Base-by-base conservation (phyloP, 108 stramenopile species). In the Stephanodiscus minutulus region DNA sequence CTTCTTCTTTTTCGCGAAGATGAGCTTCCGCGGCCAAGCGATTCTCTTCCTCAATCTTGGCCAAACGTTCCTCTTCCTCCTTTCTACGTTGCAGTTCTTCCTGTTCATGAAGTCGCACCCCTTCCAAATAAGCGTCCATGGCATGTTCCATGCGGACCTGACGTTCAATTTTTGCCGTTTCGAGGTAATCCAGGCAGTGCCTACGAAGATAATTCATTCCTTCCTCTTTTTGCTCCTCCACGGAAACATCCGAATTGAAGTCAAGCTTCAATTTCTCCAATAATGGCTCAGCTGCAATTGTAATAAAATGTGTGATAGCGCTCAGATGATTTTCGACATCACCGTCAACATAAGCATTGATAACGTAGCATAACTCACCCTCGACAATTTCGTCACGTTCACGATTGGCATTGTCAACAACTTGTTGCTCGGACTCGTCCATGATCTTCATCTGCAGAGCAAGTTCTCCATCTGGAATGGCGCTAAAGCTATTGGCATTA, bases 391-490 rank as follows among this genome's bases (percentile, higher is more conserved):
- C 67, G 24, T 41, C 57, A 13, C 68, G 60, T 58, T 74, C 68
- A 60, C 60, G 68, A 56, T 65, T 50, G 10, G 79, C 73, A 33
- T 65, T 73, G 12, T 65, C 61, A 31, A 59, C 57, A n/a, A 81
- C 74, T 6, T 67, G 64, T 61, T 70, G 53, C 50, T 81, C 79
- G 0, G 41, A 39, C 24, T 73, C 68, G 25, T 81, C 79, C 11
- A 81, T 25, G 57, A 74, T 55, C 35, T 69, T 74, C 79, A 81
- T 74, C 68, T 81, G 62, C 25, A 73, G 44, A 33, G 27, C 68
- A 48, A 81, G 52, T 28, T 73, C 73, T 56, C 73, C 68, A 28
- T 81, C 79, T 18, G 79, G 72, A 33, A 73, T 62, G 24, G 61
- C 35, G 48, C 67, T 64, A 65, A 74, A 81, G 17, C 46, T 64